Evolutionary conservation across 371 early-diverging fungal genomes (phyloP), one percentile per base, ranked within the genome.

Genomic region (Mortierella sp.): DNA sequence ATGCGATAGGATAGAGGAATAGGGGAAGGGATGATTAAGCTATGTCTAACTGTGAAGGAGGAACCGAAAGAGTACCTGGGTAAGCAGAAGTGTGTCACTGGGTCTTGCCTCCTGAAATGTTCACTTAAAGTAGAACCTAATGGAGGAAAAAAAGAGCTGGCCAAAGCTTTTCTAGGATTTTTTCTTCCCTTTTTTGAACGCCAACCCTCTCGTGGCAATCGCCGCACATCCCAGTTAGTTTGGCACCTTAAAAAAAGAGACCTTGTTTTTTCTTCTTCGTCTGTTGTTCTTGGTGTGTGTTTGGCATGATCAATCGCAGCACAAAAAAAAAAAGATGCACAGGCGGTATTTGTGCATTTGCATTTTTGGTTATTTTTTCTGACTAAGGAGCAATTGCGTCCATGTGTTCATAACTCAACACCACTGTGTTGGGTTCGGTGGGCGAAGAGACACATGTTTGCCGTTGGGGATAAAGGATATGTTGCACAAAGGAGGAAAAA

Each of bases 371-470:
- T 29, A 11, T 58, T 58, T 24, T 65, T 65, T 65, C 65, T 65
- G 65, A 65, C 65, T 65, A 65, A 65, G 65, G 65, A 65, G 38
- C 21, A 65, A 60, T 60, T 60, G 35, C 6, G 29, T 8, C 18
- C 14, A 38, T 65, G 65, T 6, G 18, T 65, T 18, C 65, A 65
- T 41, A 65, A 32, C 65, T 65, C 65, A 65, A 65, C 41, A 16
- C 32, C 18, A 6, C 16, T 29, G 27, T 21, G 38, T 29, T 65
- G 21, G 18, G 38, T 38, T 65, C 24, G 18, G 21, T 35, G 24
- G 21, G 32, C 24, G 38, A 38, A 65, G 41, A 65, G 38, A 65
- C 65, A 65, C 41, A 65, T 65, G 65, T 65, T 21, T 65, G 65
- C 41, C 65, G 41, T 65, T 65, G 32, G 38, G 65, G 38, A 24